Evolutionary conservation across 2,329 filamentous ascomycete genomes (phyloP), one percentile per base, ranked within the genome.

Genomic region (Monilinia vaccinii-corymbosi): DNA sequence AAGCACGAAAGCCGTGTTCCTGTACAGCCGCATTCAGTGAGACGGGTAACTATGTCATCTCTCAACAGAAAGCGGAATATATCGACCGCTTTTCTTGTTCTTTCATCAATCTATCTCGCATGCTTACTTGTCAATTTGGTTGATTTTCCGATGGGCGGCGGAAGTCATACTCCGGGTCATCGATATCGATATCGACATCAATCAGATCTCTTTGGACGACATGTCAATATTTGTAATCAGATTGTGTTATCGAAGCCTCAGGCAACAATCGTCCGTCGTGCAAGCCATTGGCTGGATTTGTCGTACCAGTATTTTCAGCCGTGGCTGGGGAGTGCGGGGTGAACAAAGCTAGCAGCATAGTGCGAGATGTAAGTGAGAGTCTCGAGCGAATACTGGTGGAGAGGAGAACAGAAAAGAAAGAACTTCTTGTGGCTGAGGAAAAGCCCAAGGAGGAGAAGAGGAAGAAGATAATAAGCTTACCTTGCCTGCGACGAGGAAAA

Each of bases 221-320:
- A 53, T 59, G 56, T 59, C 56, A 53, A 46, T 13, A 34, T 23
- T 32, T 21, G 18, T 18, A 28, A 8, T 23, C n/a, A n/a, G n/a
- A 25, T 53, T 11, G 9, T 18, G n/a, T 4, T 18, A 13, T 53
- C 25, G 16, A 55, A 18, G 42, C 25, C 38, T 32, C 47, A 60
- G 57, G 57, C 57, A 47, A 53, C 11, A 38, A 25, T 46, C 52
- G 52, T 56, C 52, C n/a, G n/a, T n/a, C n/a, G n/a, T n/a, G n/a
- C n/a, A n/a, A 38, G 46, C 42, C n/a, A 60, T 60, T 47, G 49
- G 57, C 42, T 38, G 46, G 25, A 18, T 32, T 47, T 40, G 49
- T 55, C 56, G 38, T 46, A n/a, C n/a, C n/a, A n/a, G n/a, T n/a
- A 46, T 52, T 34, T 45, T 52, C 57, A 60, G 49, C 49, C 49